Conservation (phyloP, 2,329 filamentous ascomycete species). For the Metarhizium brunneum region DNA sequence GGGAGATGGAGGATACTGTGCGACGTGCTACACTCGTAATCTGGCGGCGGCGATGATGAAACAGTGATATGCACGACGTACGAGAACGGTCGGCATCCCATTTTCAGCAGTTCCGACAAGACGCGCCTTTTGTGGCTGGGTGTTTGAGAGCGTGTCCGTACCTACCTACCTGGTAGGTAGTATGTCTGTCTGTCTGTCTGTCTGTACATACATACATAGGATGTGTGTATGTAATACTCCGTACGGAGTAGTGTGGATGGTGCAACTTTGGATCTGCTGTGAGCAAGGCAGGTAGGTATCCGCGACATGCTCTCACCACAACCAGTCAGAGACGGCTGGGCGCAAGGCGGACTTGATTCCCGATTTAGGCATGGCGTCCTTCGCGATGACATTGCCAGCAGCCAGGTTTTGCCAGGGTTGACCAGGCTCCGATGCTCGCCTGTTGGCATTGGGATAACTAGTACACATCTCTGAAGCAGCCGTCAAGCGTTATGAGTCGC, state of each 20-base stretch:
- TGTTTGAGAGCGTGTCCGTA: neutral
- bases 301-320: neutral
- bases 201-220: too few species aligned
- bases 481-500: neutral
- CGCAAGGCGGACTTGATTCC: slow-evolving; percentile 12
- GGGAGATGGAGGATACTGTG: neutral
- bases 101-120: slow-evolving; percentile 11
- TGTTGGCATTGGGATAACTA: neutral
- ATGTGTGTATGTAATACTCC: neutral
- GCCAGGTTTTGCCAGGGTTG: neutral
- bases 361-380: slow-evolving; percentile 8
- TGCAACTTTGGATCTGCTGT: slow-evolving; percentile 1
- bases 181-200: too few species aligned
- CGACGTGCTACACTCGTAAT: neutral
- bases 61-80: neutral
- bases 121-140: slow-evolving; percentile 2
- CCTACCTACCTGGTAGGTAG: too few species aligned
- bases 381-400: neutral
- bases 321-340: neutral
- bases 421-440: neutral
- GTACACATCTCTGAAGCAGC: neutral
- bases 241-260: neutral
- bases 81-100: slow-evolving; percentile 9
- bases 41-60: neutral
- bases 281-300: neutral